Evolutionary conservation across 495 filamentous ascomycete genomes (phyloP).

Genomic region (Cudoniella acicularis): DNA sequence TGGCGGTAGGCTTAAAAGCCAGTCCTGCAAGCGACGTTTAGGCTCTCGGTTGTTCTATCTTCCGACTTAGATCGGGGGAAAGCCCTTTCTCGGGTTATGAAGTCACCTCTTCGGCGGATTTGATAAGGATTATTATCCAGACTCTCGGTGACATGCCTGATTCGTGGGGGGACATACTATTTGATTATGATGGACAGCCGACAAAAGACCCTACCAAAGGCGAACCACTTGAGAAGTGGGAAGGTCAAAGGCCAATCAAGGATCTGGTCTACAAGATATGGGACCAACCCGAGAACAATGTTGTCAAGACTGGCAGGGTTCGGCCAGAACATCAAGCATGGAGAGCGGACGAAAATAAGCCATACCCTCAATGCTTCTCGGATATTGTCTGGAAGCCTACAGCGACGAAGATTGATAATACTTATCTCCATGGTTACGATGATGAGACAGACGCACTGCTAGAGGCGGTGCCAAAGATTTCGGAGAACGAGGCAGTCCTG

Average conservation of each 20-base stretch:
- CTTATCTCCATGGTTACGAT: slow-evolving; percentile 16
- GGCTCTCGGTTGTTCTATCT: slow-evolving; percentile 23
- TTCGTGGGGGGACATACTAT: slow-evolving; percentile 20
- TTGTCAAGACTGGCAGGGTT: slow-evolving; percentile 6
- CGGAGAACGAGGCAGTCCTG: slow-evolving; percentile 25
- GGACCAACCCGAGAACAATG: slow-evolving; percentile 20
- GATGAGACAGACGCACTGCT: slow-evolving; percentile 15
- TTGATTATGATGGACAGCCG: slow-evolving; percentile 22
- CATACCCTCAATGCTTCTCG: slow-evolving; percentile 17
- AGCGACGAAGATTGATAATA: slow-evolving; percentile 15
- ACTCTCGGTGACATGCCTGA: slow-evolving; percentile 20
- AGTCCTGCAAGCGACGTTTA: slow-evolving; percentile 24
- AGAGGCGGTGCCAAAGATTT: slow-evolving; percentile 25
- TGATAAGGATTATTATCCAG: slow-evolving; percentile 15
- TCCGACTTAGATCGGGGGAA: slow-evolving; percentile 22
- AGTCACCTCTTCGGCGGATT: slow-evolving; percentile 14
- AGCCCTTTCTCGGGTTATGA: slow-evolving; percentile 20
- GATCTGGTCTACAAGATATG: slow-evolving; percentile 22
- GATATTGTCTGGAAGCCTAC: slow-evolving; percentile 21
- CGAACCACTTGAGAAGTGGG: slow-evolving; percentile 5
- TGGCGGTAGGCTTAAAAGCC: slow-evolving; percentile 18
- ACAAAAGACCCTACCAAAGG: slow-evolving; percentile 23
- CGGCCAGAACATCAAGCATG: slow-evolving; percentile 5
- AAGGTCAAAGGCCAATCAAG: slow-evolving; percentile 15
- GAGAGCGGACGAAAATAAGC: slow-evolving; percentile 7